Percentiles rank a stretch among this genome's conserved stretches.
Conservation (phyloP, 345 rosid genomes). For the Acer campestre region DNA sequence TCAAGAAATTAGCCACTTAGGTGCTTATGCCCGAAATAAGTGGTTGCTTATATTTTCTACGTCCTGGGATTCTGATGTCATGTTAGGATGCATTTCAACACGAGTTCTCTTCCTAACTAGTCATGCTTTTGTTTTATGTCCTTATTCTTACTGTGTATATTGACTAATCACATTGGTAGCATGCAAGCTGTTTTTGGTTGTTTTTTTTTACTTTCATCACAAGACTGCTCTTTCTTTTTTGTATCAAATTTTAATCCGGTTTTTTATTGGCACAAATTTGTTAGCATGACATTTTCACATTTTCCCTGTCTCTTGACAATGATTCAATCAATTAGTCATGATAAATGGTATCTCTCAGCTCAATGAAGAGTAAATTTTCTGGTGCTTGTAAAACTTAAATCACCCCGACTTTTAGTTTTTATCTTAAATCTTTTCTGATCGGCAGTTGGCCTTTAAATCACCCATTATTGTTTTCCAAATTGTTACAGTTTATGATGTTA, state of each 20-base stretch:
- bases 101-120: background rate
- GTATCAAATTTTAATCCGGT: background rate
- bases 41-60: background rate
- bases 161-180: background rate
- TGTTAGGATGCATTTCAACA: background rate
- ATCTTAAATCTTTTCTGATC: background rate
- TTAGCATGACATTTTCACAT: background rate
- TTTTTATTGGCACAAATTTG: background rate
- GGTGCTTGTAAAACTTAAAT: background rate
- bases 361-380: background rate
- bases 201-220: background rate
- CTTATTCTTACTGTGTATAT: background rate
- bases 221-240: background rate
- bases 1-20: background rate
- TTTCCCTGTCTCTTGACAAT: background rate
- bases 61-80: background rate
- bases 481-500: slow-evolving; percentile 80
- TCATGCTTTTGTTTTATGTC: background rate
- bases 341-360: background rate
- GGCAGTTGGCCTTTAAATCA: background rate
- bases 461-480: background rate
- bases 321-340: background rate
- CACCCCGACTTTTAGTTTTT: background rate
- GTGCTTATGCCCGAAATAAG: background rate
- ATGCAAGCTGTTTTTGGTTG: background rate